Conservation (phyloP, 148 eudicot species). For the Dysphania ambrosioides region DNA sequence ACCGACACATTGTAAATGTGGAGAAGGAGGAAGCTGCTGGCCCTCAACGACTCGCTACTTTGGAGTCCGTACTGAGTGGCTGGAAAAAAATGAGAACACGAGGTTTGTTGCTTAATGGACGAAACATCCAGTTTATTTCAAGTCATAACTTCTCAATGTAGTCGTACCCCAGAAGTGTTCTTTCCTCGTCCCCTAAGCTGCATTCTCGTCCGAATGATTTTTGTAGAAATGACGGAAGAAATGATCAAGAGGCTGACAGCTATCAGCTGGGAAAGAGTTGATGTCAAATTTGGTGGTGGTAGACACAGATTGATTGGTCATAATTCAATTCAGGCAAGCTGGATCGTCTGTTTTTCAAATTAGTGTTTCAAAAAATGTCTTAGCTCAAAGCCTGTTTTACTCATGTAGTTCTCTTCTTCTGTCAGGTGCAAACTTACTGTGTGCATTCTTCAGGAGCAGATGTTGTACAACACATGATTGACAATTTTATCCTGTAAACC, state of each 20-base stretch:
- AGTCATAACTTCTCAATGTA: neutral
- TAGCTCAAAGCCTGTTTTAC: neutral
- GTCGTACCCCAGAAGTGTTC: neutral
- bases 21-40: conserved; percentile 34
- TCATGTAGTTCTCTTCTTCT: neutral
- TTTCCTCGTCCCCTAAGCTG: neutral
- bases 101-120: conserved; percentile 43
- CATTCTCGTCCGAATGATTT: neutral
- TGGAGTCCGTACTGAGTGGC: conserved; percentile 28
- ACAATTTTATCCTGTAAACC: conserved; percentile 44
- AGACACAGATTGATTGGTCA: conserved; percentile 75
- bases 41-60: conserved; percentile 27
- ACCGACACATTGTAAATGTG: conserved; percentile 58
- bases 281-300: conserved; percentile 74
- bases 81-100: conserved; percentile 43
- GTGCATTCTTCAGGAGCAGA: conserved; percentile 45
- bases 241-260: conserved; percentile 68
- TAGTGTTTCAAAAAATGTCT: neutral
- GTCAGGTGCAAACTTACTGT: conserved; percentile 41
- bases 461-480: conserved; percentile 51
- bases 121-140: neutral
- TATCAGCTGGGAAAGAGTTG: conserved; percentile 84
- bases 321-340: conserved; percentile 75
- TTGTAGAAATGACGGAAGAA: conserved; percentile 45
- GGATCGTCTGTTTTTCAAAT: neutral